Evolutionary conservation across 1,284 basidiomycete species (phyloP), one percentile per base, ranked within the genome.

Genomic region (Cutaneotrichosporon curvatum): DNA sequence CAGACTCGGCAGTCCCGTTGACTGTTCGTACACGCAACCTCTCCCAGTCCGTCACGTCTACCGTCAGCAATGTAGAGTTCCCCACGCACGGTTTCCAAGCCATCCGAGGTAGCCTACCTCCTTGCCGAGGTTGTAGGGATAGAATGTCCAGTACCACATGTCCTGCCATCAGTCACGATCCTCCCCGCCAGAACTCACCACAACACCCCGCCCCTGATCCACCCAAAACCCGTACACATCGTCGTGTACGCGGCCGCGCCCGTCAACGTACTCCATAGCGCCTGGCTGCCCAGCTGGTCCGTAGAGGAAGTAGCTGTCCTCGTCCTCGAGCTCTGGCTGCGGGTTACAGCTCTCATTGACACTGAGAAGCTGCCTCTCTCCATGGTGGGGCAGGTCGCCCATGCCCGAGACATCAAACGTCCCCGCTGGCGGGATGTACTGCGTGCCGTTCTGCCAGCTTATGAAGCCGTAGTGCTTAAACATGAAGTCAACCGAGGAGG

Each of bases 91-190:
- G 48, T 71, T 68, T 1, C 68, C 69, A 4, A 70, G 49, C 15
- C 62, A 51, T 2, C 69, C 69, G 15, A 70, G 58, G 1, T 56
- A 55, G 15, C 62, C 61, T 2, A 68, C 59, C 8, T 56, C 48
- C 51, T 71, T 71, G 21, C 69, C 69, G 18, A 66, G 57, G 40
- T 71, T 71, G 57, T 62, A 69, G 1, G 69, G 69, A 46, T 70
- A 71, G 59, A 59, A 69, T 47, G 67, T 68, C 67, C 67, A 70
- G 43, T 70, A 70, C 53, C 58, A 62, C 22, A 70, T 40, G 40
- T 70, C 67, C 64, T 68, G 45, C 6, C 5, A 36, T 44, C 19
- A 43, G 36, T 21, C 14, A n/a, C n/a, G 23, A 18, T 18, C 8
- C 10, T 28, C 8, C 37, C 30, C 9, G 2, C 21, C 3, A 12